Evolutionary conservation across 108 stramenopile genomes (phyloP).

Genomic region (Epithemia pelagica): DNA sequence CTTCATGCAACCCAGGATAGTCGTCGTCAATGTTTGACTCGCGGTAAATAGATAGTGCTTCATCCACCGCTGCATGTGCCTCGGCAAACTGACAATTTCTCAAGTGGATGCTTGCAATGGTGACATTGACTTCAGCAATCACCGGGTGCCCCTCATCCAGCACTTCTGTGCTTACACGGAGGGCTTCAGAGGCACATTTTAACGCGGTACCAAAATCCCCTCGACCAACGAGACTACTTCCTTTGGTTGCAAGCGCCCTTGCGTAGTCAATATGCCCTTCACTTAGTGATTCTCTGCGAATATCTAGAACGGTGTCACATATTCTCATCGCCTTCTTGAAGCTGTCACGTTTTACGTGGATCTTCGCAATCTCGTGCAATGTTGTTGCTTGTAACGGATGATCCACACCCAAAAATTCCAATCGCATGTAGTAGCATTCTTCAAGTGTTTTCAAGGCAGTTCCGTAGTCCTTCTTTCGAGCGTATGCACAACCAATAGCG

Average conservation of each 20-base stretch:
- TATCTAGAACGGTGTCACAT: constrained; percentile 36
- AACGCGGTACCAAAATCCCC: constrained; percentile 22
- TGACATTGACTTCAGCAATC: constrained; percentile 34
- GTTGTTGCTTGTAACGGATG: constrained; percentile 57
- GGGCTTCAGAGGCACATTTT: constrained; percentile 26
- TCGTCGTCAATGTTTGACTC: constrained; percentile 37
- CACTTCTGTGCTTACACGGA: constrained; percentile 19
- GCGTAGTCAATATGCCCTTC: constrained; percentile 42
- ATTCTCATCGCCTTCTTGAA: constrained; percentile 50
- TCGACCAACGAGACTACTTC: constrained; percentile 26
- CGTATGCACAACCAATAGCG: constrained; percentile 48
- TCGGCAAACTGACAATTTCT: constrained; percentile 59
- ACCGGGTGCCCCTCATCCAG: constrained; percentile 26
- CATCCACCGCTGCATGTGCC: constrained; percentile 35
- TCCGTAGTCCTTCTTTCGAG: constrained; percentile 35
- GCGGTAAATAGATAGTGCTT: constrained; percentile 51
- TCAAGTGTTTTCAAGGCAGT: constrained; percentile 43
- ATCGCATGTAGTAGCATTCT: constrained; percentile 60
- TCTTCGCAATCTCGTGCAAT: constrained; percentile 54
- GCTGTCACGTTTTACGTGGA: constrained; percentile 40
- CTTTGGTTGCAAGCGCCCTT: constrained; percentile 28
- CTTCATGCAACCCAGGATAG: constrained; percentile 34
- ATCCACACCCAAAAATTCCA: constrained; percentile 54
- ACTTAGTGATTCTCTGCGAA: constrained; percentile 39
- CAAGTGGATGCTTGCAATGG: constrained; percentile 46